Percentiles rank a stretch among this genome's conserved stretches.
Conservation (phyloP, 768 basidiomycete species). For the Peribolospora kevripleyi region DNA sequence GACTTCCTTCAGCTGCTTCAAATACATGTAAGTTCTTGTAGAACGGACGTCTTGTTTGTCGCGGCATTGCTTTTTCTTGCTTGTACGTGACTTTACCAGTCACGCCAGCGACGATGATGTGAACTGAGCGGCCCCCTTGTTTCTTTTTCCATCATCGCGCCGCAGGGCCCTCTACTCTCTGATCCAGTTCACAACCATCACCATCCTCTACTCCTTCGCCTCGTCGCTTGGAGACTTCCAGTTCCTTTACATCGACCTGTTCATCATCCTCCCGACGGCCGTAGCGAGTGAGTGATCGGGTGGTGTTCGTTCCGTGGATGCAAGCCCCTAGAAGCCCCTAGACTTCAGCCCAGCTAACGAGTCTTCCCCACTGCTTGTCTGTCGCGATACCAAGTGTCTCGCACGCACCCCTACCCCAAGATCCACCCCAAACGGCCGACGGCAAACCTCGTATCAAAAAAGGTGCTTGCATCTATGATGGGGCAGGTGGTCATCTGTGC, state of each 20-base stretch:
- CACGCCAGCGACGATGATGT: not conserved
- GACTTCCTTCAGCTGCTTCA: constrained; percentile 98
- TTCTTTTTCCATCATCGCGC: not conserved
- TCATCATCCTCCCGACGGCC: constrained; percentile 91
- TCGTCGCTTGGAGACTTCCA: constrained; percentile 85
- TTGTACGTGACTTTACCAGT: constrained; percentile 6
- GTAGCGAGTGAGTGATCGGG: constrained; percentile 50
- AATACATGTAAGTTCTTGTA: constrained; percentile 60
- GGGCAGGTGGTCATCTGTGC: constrained; percentile 78
- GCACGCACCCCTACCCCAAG: constrained; percentile 65
- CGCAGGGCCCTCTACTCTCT: constrained; percentile 87
- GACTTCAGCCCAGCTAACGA: no score
- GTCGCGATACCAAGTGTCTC: constrained; percentile 42
- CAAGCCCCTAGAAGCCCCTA: no score
- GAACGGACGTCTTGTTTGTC: not conserved
- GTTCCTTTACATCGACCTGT: constrained; percentile 94
- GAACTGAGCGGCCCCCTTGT: not conserved
- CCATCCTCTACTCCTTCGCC: constrained; percentile 81
- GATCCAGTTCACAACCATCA: constrained; percentile 97
- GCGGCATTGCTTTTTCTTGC: not conserved
- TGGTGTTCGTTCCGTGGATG: constrained; percentile 2
- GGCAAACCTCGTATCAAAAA: constrained; percentile 81
- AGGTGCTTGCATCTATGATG: constrained; percentile 74
- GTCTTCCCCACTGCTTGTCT: constrained; percentile 2
- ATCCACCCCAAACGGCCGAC: constrained; percentile 81